Conservation (phyloP, 1,139 yeast genomes). For the Pichia sp. region DNA sequence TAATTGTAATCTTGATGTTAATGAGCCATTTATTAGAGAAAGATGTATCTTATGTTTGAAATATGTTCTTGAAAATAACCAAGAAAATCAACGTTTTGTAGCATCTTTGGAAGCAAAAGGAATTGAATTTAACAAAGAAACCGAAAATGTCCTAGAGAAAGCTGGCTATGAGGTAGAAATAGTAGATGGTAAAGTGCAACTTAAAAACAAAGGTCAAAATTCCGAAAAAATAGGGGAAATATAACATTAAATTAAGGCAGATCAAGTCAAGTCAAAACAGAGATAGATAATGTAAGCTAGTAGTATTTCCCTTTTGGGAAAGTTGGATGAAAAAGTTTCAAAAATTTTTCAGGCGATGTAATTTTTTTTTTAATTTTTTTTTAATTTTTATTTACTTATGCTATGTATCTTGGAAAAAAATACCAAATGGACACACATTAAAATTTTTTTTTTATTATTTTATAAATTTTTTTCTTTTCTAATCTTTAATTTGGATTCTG, state of each 20-base stretch:
- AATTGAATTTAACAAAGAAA: slow-evolving; percentile 42
- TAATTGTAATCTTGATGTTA: slow-evolving; percentile 77
- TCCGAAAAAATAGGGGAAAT: too few relatives aligned
- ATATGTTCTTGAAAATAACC: slow-evolving; percentile 57
- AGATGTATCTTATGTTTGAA: slow-evolving; percentile 73
- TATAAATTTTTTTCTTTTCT: background rate
- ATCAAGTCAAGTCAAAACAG: too few relatives aligned
- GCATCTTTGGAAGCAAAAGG: slow-evolving; percentile 53
- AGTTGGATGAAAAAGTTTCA: background rate
- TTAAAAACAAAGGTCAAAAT: slow-evolving; percentile 17
- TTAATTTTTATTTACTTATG: too few relatives aligned
- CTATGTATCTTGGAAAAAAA: background rate
- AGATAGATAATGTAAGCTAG: too few relatives aligned
- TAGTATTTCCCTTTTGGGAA: background rate
- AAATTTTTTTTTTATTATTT: background rate
- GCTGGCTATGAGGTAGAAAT: slow-evolving; percentile 58
- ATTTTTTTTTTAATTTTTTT: background rate
- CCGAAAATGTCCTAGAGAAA: slow-evolving; percentile 37
- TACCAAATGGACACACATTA: background rate
- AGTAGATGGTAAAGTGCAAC: slow-evolving; percentile 45
- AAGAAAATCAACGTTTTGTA: slow-evolving; percentile 67
- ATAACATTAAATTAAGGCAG: too few relatives aligned
- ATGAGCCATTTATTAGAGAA: slow-evolving; percentile 86
- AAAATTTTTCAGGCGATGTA: slow-evolving; percentile 9
- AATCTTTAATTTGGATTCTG: too few relatives aligned